Evolutionary conservation across 163 green algal genomes (phyloP).

Genomic region (Coccomyxa subellipsoidea): DNA sequence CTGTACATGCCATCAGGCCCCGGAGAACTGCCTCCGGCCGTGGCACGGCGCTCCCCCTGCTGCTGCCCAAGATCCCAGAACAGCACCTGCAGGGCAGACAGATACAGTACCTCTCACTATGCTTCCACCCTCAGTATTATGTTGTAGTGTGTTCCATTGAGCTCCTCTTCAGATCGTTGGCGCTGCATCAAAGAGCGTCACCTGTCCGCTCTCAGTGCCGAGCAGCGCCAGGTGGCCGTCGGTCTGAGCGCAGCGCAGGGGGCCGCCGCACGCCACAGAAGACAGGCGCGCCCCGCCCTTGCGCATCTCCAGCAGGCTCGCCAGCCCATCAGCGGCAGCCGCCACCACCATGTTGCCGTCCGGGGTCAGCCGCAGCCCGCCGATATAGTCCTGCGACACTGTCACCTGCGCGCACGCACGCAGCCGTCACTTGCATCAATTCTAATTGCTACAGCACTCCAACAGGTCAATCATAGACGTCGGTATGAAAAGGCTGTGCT

Average conservation of each 20-base stretch:
- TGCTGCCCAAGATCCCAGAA: slow-evolving; percentile 10
- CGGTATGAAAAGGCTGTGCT: neutral
- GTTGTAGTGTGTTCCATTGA: neutral
- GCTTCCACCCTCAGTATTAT: neutral
- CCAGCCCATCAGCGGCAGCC: slow-evolving; percentile 60
- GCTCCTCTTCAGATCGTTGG: neutral
- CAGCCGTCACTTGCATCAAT: neutral
- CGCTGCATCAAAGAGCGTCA: neutral
- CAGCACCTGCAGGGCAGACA: neutral
- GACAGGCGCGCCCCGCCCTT: slow-evolving; percentile 30
- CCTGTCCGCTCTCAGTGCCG: slow-evolving; percentile 16
- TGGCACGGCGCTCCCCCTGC: neutral
- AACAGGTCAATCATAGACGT: neutral
- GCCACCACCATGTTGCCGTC: slow-evolving; percentile 41
- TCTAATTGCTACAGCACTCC: neutral
- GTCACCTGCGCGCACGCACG: slow-evolving; percentile 14
- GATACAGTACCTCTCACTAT: neutral
- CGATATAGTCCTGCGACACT: slow-evolving; percentile 58
- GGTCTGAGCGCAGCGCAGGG: slow-evolving; percentile 34
- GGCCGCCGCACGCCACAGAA: slow-evolving; percentile 24
- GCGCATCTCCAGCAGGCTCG: slow-evolving; percentile 65
- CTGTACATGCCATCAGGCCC: neutral
- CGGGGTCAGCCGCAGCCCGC: slow-evolving; percentile 40
- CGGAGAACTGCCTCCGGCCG: neutral
- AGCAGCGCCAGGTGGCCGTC: slow-evolving; percentile 6